Evolutionary conservation across 371 early-diverging fungal species (phyloP).

Genomic region (Mucor circinelloides): DNA sequence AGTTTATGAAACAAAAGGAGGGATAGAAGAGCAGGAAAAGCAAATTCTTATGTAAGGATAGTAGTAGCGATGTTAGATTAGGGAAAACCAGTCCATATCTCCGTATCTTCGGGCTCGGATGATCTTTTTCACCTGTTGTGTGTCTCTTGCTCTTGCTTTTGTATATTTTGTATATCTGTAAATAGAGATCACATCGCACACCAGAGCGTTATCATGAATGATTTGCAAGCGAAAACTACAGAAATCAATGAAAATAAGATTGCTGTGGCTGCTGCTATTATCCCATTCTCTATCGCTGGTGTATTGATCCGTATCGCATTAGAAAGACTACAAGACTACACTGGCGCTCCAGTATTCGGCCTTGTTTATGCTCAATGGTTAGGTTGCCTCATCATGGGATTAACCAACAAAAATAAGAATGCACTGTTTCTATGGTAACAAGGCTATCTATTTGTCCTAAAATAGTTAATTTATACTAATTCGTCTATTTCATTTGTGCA

Average conservation of each 20-base stretch:
- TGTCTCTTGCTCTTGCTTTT: background rate
- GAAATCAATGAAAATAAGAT: conserved; percentile 41
- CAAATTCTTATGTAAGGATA: background rate
- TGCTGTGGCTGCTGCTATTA: conserved; percentile 41
- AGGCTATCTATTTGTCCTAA: background rate
- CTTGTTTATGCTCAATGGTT: conserved; percentile 71
- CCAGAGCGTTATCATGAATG: background rate
- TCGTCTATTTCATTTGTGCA: background rate
- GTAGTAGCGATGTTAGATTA: background rate
- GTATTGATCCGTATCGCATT: conserved; percentile 64
- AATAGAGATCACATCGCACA: background rate
- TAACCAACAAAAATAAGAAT: conserved; percentile 29
- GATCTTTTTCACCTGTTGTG: background rate
- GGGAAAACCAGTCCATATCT: conserved; percentile 14
- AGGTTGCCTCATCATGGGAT: conserved; percentile 75
- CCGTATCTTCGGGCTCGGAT: conserved; percentile 9
- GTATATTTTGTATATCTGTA: background rate
- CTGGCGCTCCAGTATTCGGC: conserved; percentile 63
- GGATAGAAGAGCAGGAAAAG: background rate
- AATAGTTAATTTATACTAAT: conserved; percentile 7
- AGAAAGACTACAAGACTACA: conserved; percentile 56
- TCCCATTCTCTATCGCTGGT: conserved; percentile 69
- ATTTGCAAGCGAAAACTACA: background rate
- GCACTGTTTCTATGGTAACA: conserved; percentile 20
- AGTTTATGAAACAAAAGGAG: background rate